Conservation (phyloP, 2,329 filamentous ascomycete species). For the Cytospora leucostoma region DNA sequence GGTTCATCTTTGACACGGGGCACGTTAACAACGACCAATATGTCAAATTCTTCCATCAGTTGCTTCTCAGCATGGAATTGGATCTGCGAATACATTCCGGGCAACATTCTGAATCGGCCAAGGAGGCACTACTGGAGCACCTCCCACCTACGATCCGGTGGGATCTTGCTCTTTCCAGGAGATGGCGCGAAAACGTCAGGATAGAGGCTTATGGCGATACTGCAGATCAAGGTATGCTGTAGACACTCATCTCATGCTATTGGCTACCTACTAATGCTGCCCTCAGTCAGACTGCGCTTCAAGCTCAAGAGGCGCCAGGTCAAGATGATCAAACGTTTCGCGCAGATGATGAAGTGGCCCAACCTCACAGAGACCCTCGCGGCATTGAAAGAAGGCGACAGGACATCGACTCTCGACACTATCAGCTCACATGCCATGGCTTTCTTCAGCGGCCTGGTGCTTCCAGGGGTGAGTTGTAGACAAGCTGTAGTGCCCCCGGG, state of each 20-base stretch:
- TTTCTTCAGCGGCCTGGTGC: slow-evolving; percentile 72
- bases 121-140: slow-evolving; percentile 63
- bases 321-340: slow-evolving; percentile 68
- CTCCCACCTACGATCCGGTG: slow-evolving; percentile 72
- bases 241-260: background rate
- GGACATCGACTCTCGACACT: slow-evolving; percentile 58
- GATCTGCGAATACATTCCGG: slow-evolving; percentile 68
- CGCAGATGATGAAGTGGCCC: slow-evolving; percentile 74
- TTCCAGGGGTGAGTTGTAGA: slow-evolving; percentile 61
- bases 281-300: slow-evolving; percentile 60
- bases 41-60: slow-evolving; percentile 71
- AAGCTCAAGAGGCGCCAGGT: slow-evolving; percentile 68
- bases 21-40: slow-evolving; percentile 59
- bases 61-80: slow-evolving; percentile 73
- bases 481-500: background rate
- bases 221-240: slow-evolving; percentile 50
- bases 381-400: slow-evolving; percentile 61
- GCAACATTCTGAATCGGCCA: slow-evolving; percentile 62
- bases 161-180: slow-evolving; percentile 71
- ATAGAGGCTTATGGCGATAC: slow-evolving; percentile 61
- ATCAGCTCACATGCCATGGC: slow-evolving; percentile 73
- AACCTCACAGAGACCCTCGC: slow-evolving; percentile 67
- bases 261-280: slow-evolving; percentile 3
- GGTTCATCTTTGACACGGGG: slow-evolving; percentile 67
- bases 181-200: slow-evolving; percentile 71